Evolutionary conservation across 139 green algal species (phyloP).

Genomic region (Chlorella sp.): DNA sequence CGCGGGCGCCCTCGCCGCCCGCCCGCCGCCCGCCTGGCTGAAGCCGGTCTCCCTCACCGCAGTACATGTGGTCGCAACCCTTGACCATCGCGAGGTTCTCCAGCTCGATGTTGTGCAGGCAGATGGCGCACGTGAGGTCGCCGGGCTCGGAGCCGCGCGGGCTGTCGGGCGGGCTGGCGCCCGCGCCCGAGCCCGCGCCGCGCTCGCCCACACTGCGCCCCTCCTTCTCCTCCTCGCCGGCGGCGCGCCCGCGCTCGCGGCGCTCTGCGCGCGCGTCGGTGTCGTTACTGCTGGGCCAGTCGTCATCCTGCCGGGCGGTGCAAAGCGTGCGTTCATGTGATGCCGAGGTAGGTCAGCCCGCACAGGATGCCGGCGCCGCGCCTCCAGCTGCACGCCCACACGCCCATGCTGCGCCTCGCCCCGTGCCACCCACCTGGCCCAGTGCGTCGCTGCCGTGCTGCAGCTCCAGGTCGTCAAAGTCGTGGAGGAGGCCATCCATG

Average conservation of each 20-base stretch:
- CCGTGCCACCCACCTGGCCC: background rate
- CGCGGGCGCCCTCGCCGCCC: too few relatives aligned
- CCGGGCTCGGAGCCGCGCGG: constrained; percentile 23
- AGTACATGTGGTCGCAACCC: constrained; percentile 89
- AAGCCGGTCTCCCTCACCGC: constrained; percentile 39
- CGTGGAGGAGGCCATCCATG: constrained; percentile 25
- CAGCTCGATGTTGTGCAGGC: constrained; percentile 62
- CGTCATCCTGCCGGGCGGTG: too few relatives aligned
- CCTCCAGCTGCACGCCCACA: background rate
- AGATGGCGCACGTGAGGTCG: constrained; percentile 82
- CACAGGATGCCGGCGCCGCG: too few relatives aligned
- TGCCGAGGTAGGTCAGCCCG: too few relatives aligned
- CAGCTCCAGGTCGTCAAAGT: constrained; percentile 39
- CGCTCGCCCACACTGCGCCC: too few relatives aligned
- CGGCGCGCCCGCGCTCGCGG: too few relatives aligned
- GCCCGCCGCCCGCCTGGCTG: background rate
- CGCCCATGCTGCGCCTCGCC: background rate
- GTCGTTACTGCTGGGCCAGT: background rate
- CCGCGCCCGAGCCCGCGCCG: too few relatives aligned
- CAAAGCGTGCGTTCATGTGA: too few relatives aligned
- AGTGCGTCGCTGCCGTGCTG: background rate
- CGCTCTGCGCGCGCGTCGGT: background rate
- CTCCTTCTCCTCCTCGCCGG: too few relatives aligned
- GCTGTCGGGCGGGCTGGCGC: background rate
- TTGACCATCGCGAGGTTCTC: constrained; percentile 70